Base-by-base conservation (phyloP, 2,329 filamentous ascomycete species). In the Alternaria sp. region DNA sequence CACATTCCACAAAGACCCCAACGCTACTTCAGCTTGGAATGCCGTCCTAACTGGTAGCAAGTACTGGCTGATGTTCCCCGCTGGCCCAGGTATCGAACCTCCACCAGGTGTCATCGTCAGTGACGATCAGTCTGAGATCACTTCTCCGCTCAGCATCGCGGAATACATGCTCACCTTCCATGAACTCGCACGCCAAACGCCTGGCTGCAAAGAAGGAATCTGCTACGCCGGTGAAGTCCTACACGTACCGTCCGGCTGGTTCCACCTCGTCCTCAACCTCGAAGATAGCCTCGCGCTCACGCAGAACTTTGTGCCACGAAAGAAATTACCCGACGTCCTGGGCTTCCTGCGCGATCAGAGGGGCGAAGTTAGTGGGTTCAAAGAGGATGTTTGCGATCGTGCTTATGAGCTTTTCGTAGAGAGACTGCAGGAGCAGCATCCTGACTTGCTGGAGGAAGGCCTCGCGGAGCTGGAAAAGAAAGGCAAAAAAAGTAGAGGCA, bases 61-160 rank as follows among this genome's bases (percentile, higher is more conserved):
- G 75, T 98, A 98, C 83, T 98, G 95, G 94, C 94, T 98, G 77
- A 96, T 98, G 93, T 98, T 98, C 74, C 93, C 93, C 0, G 90
- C 91, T 0, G 88, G 88, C 0, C 77, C 82, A 1, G 80, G 80
- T 18, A 75, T 85, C 6, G 86, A 88, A 0, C 84, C 89, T 4
- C 93, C 95, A 7, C 94, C 94, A 0, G 94, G 94, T 4, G 94
- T 98, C 38, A 96, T 91, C 70, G 92, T 97, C 42, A 96, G 92
- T 5, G 85, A 89, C 39, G 95, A 98, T 74, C 91, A 92, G 74
- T 94, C 92, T 74, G 94, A 98, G 79, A 94, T 98, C 51, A 98
- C 94, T 0, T 93, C 91, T 54, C 95, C 94, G 1, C 85, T 98
- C 11, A 96, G 92, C 79, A 97, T 98, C 69, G 93, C 94, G n/a